Base-by-base conservation (phyloP, 2,329 filamentous ascomycete species). In the Mycocentrospora acerina region DNA sequence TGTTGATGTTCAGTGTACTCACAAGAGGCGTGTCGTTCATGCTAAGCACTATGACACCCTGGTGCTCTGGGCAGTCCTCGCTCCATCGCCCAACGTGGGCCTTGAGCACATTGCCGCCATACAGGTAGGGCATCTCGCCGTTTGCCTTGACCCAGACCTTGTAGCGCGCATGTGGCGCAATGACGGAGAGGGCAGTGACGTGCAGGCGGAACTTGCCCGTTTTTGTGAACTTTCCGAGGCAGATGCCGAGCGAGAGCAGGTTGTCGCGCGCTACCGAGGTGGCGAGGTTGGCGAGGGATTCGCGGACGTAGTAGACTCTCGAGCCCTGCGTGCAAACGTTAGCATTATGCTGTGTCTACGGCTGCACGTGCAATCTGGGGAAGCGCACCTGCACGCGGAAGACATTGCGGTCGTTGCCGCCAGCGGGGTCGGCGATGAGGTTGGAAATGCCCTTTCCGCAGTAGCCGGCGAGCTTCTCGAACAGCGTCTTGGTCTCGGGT, bases 121-220 rank as follows among this genome's bases (percentile, higher is more conserved):
- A 98, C 31, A 98, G 73, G 68, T 95, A 97, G 1, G 93, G 91
- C 90, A 96, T 95, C 62, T 94, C 90, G 53, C 93, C 93, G 71
- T 97, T 97, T 43, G 84, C 80, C 71, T 94, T 94, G 54, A 98
- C 85, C 90, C 90, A 97, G 56, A 97, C 83, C 81, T 97, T 97
- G 73, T 95, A 95, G 43, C 93, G 79, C 29, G 91, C 91, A 68
- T 96, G 89, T 51, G 88, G 85, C 40, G 90, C 87, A 52, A 98
- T 85, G 48, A 96, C 81, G 48, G 90, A 86, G 42, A 98, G 77
- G n/a, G 80, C 87, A 2, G 91, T 97, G 63, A 97, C 88, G 73
- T 96, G 90, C 38, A 98, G 77, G 36, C 91, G 78, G 74, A 98
- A 97, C 70, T 97, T 96, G 48, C 90, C 89, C 4, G 90, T 88